Evolutionary conservation across 169 alveolate species (phyloP).

Genomic region (Miamiensis avidus): DNA sequence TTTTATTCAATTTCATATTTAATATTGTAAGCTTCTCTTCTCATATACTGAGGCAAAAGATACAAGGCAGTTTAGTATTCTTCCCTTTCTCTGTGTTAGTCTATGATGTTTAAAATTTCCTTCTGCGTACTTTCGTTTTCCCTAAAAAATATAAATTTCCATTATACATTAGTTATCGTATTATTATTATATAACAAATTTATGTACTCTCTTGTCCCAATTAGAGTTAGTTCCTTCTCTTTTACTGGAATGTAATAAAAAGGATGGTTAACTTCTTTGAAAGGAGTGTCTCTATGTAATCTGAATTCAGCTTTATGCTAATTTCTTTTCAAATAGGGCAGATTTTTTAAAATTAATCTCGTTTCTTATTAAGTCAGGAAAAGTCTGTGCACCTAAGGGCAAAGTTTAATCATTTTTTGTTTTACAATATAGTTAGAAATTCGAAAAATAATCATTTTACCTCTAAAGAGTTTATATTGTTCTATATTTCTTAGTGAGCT

Average conservation of each 20-base stretch:
- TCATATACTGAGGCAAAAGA: constrained; percentile 25
- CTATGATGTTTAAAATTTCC: constrained; percentile 16
- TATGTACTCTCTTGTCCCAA: constrained; percentile 41
- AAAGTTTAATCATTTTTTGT: constrained; percentile 6
- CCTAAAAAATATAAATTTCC: not conserved
- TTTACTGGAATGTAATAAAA: constrained; percentile 41
- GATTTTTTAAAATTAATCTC: constrained; percentile 18
- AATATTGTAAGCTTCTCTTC: constrained; percentile 5
- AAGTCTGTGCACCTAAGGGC: constrained; percentile 23
- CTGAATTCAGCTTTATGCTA: constrained; percentile 35
- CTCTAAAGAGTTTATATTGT: constrained; percentile 16
- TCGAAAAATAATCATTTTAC: constrained; percentile 22
- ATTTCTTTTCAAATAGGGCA: constrained; percentile 18
- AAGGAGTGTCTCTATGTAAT: constrained; percentile 38
- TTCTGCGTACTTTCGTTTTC: constrained; percentile 14
- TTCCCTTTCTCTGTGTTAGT: constrained; percentile 16
- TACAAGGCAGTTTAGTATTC: constrained; percentile 7
- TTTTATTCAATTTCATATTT: constrained; percentile 34
- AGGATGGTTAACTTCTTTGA: constrained; percentile 48
- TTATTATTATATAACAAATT: not conserved
- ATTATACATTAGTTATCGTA: too few relatives aligned
- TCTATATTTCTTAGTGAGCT: constrained; percentile 3
- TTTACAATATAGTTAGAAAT: not conserved
- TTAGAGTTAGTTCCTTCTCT: constrained; percentile 43
- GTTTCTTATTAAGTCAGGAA: constrained; percentile 43